A percentile compares a stretch with the other conserved stretches of the same genome.
phyloP scores from a whole-genome alignment of 305 asterid species.

The Fraxinus velutina region DNA sequence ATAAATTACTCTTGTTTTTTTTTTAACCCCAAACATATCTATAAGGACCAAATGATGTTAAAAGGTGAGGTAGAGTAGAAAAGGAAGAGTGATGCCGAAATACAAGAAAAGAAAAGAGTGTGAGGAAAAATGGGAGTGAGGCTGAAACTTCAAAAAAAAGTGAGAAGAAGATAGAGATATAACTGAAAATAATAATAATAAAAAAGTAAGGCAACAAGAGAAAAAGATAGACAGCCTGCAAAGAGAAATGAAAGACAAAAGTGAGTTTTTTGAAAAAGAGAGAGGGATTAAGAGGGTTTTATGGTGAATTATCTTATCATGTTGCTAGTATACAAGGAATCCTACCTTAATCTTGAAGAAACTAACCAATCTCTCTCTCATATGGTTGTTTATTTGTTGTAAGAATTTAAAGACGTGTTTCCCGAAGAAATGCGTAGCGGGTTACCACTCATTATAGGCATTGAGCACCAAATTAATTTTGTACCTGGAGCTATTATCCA shows the following conservation, averaged over 20 bases:
- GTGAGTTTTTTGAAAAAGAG: neutral
- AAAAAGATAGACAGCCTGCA: neutral
- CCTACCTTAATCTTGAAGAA: too few relatives aligned
- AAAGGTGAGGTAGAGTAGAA: too few relatives aligned
- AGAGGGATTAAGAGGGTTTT: neutral
- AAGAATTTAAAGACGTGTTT: neutral
- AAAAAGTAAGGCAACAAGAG: neutral
- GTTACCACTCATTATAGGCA: neutral
- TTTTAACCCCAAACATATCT: too few relatives aligned
- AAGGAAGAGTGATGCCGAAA: too few relatives aligned
- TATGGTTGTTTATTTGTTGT: neutral
- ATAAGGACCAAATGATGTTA: too few relatives aligned
- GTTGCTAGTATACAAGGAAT: too few relatives aligned
- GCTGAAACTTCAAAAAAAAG: neutral
- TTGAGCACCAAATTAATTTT: neutral
- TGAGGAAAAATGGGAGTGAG: too few relatives aligned
- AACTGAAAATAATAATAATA: neutral
- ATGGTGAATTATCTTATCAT: neutral
- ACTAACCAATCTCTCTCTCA: too few relatives aligned
- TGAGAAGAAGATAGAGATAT: neutral
- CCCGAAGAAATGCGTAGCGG: neutral
- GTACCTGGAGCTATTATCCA: neutral
- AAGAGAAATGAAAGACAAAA: neutral
- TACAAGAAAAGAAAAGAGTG: too few relatives aligned
- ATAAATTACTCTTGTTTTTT: too few relatives aligned